Evolutionary conservation across 805 yeast genomes (phyloP).

Genomic region (Ogataea methylovora): DNA sequence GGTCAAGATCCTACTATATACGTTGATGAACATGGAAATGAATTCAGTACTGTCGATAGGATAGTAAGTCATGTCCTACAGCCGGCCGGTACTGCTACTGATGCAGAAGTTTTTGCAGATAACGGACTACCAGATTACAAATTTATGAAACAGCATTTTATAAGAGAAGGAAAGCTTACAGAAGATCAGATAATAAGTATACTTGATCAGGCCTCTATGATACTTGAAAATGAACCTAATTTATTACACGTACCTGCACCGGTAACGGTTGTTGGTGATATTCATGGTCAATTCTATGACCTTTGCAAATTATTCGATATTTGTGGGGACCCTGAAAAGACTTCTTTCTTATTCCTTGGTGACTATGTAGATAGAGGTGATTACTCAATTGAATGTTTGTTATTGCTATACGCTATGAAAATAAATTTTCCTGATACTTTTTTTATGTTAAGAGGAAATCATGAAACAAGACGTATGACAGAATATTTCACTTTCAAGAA

Average conservation of each 20-base stretch:
- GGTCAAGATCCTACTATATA: conserved; percentile 1
- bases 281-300: conserved; percentile 95
- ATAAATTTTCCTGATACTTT: conserved; percentile 66
- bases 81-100: conserved; percentile 62
- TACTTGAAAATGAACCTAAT: conserved; percentile 68
- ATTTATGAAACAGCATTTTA: conserved; percentile 68
- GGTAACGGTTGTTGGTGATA: conserved; percentile 90
- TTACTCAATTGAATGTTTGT: conserved; percentile 77
- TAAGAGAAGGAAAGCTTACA: conserved; percentile 70
- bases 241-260: conserved; percentile 81
- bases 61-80: conserved; percentile 50
- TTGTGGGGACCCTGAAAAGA: conserved; percentile 77
- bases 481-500: conserved; percentile 89
- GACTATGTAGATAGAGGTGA: conserved; percentile 96
- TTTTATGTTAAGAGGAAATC: conserved; percentile 87
- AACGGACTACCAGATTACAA: conserved; percentile 64
- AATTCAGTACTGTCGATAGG: conserved; percentile 46
- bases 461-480: conserved; percentile 88
- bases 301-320: conserved; percentile 83
- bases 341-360: conserved; percentile 80
- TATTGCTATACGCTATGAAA: conserved; percentile 74
- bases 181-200: conserved; percentile 66
- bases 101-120: conserved; percentile 55
- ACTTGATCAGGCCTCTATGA: conserved; percentile 51
- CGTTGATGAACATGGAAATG: conserved; percentile 40